These are phyloP conservation scores for Coemansia sp. DNA, from an alignment of 371 early-diverging fungal genomes.

Conservation along the genomic window DNA sequence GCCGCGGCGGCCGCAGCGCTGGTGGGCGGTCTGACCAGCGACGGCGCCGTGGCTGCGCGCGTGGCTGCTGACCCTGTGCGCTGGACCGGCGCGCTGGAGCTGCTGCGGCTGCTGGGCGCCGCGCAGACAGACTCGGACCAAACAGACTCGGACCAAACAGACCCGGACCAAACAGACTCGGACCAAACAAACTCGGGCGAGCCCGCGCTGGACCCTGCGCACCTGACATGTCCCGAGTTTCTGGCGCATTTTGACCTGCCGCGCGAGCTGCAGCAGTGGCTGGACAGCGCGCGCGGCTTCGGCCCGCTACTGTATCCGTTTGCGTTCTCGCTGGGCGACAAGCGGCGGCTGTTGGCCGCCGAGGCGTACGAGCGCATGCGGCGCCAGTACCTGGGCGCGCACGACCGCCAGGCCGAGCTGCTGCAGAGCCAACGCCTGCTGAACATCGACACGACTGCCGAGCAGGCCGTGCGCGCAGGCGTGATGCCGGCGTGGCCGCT, in stretches of 20 bases:
- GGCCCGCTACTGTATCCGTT: slow-evolving; percentile 38
- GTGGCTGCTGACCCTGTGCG: slow-evolving; percentile 17
- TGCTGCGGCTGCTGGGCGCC: slow-evolving; percentile 28
- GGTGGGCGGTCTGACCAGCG: slow-evolving; percentile 24
- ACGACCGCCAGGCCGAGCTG: slow-evolving; percentile 38
- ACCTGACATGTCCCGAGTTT: slow-evolving; percentile 7
- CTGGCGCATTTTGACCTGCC: slow-evolving; percentile 22
- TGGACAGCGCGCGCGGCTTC: slow-evolving; percentile 19
- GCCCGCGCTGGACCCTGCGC: neutral
- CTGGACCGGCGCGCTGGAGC: slow-evolving; percentile 40
- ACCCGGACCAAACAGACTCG: neutral
- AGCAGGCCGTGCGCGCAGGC: slow-evolving; percentile 21
- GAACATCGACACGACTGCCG: slow-evolving; percentile 27
- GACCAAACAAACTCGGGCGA: neutral
- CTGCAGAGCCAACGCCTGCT: slow-evolving; percentile 35
- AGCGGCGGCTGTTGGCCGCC: slow-evolving; percentile 11
- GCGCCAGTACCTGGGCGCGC: slow-evolving; percentile 28
- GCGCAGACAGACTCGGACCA: slow-evolving; percentile 8
- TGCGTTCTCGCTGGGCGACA: slow-evolving; percentile 13
- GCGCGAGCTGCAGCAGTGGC: slow-evolving; percentile 25
- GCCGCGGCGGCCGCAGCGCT: slow-evolving; percentile 11
- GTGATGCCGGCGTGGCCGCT: slow-evolving; percentile 37
- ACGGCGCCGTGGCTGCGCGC: slow-evolving; percentile 11
- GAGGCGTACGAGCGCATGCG: slow-evolving; percentile 37
- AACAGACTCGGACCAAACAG: neutral